Evolutionary conservation across 805 yeast species (phyloP), one percentile per base, ranked within the genome.

Genomic region (Saccharomycopsis sp.): DNA sequence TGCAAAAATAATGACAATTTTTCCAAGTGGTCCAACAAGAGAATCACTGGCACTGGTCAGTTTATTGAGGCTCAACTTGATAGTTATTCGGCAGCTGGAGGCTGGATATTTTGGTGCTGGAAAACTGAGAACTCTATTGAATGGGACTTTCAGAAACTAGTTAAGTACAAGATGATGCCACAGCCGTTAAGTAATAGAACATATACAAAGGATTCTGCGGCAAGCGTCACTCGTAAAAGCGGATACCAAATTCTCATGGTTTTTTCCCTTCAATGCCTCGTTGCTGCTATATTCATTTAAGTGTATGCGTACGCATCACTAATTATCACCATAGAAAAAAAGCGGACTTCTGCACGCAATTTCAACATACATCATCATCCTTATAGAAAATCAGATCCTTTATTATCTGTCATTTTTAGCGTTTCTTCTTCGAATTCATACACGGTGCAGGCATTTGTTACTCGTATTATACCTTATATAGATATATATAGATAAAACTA

Each of bases 71-170:
- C 97, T 54, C 97, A 92, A 77, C 75, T 92, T 68, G 97, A 92
- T 69, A 89, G 97, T 1, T 85, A 78, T 68, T 89, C 85, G 66
- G 79, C 79, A 65, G 78, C 83, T 59, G 80, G 77, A 41, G 98
- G 98, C 35, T 92, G 97, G 97, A 81, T 89, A 59, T 86, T 88
- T 77, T 92, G 97, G 97, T 82, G 86, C 70, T 91, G 89, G 86
- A 92, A 91, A 78, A 87, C 96, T 25, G 97, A 92, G 73, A 73
- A 72, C 64, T 76, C 89, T 20, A 70, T 86, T 57, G 97, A 92
- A 70, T 92, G 97, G 97, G 96, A 89, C 72, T 79, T 88, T 75
- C 76, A 78, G 66, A 74, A 75, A 63, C 79, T 92, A 65, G 71
- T 80, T 20, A 75, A 71, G 19, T 70, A 79, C 57, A 85, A 82